These are phyloP conservation scores for Rhizophagus prolifer DNA, from an alignment of 192 early-diverging fungal species.

Conservation along the genomic window DNA sequence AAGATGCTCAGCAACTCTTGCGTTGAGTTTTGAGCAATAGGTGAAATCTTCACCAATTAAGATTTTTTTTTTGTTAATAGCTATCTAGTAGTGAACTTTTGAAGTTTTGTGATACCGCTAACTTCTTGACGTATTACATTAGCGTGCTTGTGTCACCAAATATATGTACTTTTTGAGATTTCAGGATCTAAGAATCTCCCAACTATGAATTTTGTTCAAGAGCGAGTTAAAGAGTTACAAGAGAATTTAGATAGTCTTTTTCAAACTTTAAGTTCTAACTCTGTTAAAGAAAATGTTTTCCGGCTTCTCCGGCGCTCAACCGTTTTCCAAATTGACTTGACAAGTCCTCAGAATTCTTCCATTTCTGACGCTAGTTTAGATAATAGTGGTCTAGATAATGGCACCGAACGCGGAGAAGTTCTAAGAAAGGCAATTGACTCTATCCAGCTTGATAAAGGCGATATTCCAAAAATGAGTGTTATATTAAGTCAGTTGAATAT, in stretches of 20 bases:
- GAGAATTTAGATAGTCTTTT: neutral
- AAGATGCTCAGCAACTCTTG: neutral
- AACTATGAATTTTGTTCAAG: slow-evolving; percentile 7
- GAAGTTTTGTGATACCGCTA: neutral
- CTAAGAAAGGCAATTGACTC: neutral
- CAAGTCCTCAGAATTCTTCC: neutral
- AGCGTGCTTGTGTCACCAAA: neutral
- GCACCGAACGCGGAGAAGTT: neutral
- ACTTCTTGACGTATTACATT: neutral
- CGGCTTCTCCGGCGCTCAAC: neutral
- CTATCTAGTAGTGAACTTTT: neutral
- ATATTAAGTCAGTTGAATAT: neutral
- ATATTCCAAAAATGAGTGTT: neutral
- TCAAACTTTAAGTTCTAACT: neutral
- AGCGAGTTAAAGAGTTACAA: slow-evolving; percentile 1
- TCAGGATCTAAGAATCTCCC: neutral
- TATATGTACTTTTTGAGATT: too few species aligned
- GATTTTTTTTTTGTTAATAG: neutral
- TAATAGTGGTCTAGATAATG: neutral
- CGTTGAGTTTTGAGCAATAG: neutral
- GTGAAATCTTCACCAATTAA: neutral
- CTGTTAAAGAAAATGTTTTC: neutral
- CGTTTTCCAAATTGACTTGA: neutral
- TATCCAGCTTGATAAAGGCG: neutral
- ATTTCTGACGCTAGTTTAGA: neutral